Conservation (phyloP, 768 basidiomycete genomes). For the Lanmaoa rubissima region DNA sequence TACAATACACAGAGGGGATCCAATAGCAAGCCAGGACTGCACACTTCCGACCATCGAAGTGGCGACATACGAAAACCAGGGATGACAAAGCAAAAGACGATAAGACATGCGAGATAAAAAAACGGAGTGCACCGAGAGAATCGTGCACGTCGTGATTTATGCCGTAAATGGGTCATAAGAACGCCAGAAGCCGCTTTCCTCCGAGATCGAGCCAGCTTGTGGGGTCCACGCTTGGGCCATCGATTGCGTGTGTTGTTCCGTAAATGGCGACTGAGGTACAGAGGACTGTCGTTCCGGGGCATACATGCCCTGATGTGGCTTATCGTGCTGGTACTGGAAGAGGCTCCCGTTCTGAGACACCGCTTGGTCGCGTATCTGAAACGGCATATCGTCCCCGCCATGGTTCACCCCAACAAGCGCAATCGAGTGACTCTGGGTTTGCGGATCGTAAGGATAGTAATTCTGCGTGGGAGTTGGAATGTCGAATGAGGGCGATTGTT, state of each 20-base stretch:
- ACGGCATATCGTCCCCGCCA: constrained; percentile 15
- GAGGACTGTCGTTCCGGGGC: constrained; percentile 22
- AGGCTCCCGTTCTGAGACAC: constrained; percentile 16
- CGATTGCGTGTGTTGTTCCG: constrained; percentile 13
- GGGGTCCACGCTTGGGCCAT: constrained; percentile 20
- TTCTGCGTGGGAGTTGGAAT: constrained; percentile 13
- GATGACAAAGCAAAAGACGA: background rate
- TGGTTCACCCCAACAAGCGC: constrained; percentile 20
- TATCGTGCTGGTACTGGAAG: constrained; percentile 24
- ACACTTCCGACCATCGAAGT: background rate
- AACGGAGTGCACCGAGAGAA: background rate
- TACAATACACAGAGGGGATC: constrained; percentile 15
- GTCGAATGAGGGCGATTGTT: constrained; percentile 20
- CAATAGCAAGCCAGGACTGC: background rate
- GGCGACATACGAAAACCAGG: background rate
- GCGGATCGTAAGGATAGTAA: constrained; percentile 26
- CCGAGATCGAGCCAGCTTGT: constrained; percentile 13
- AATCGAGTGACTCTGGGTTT: constrained; percentile 15
- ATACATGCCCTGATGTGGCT: constrained; percentile 24
- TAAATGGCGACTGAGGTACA: constrained; percentile 21
- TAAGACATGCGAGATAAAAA: background rate
- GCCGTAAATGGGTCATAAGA: constrained; percentile 25
- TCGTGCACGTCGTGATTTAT: constrained; percentile 9
- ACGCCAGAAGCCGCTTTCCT: constrained; percentile 26
- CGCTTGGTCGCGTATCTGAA: constrained; percentile 15